Base-by-base conservation (phyloP, 164 flowering plant genomes). In the Kalanchoe fedtschenkoi region DNA sequence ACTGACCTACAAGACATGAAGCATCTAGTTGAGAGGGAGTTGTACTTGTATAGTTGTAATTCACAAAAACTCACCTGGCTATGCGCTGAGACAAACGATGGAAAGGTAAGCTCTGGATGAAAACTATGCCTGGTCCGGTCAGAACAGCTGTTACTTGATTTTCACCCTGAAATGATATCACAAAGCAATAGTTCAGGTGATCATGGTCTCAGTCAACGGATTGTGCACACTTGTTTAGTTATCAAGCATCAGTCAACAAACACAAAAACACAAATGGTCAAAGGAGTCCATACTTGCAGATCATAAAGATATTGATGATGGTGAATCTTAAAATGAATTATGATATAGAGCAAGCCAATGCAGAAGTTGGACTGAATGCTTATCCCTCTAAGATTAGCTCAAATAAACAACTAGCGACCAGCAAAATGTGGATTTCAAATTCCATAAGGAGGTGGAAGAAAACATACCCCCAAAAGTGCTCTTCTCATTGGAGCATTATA, bases 71-170 rank as follows among this genome's bases (percentile, higher is more conserved):
- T 47, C 47, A 80, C 95, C 95, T 77, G 38, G 97, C 95, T 64
- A 90, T 75, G 13, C 92, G 86, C 66, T 84, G 95, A 56, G 95
- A 90, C 63, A 90, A 71, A 34, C 89, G 77, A 34, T 77, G 83
- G 70, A 90, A 87, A 26, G 97, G 95, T 70, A 90, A 75, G 71
- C 97, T 90, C 73, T 90, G 97, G 58, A 90, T 75, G 66, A 90
- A 87, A 58, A 86, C 95, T 6, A 90, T 86, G 39, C 97, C 97
- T 33, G 97, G 97, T 57, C 97, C 97, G 4, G 88, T 90, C 65
- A 90, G 66, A 44, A 74, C 69, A 6, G 89, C 95, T 11, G 95
- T 82, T 8, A 80, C 84, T 54, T 68, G 58, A 74, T 83, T 83
- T 38, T 90, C 95, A 53, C 84, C 85, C 95, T 87, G 79, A 62